A percentile compares a stretch with the other conserved stretches of the same genome.
These are phyloP conservation scores for Phytophthora meadii DNA, from an alignment of 352 stramenopile genomes.

Conservation along the genomic window DNA sequence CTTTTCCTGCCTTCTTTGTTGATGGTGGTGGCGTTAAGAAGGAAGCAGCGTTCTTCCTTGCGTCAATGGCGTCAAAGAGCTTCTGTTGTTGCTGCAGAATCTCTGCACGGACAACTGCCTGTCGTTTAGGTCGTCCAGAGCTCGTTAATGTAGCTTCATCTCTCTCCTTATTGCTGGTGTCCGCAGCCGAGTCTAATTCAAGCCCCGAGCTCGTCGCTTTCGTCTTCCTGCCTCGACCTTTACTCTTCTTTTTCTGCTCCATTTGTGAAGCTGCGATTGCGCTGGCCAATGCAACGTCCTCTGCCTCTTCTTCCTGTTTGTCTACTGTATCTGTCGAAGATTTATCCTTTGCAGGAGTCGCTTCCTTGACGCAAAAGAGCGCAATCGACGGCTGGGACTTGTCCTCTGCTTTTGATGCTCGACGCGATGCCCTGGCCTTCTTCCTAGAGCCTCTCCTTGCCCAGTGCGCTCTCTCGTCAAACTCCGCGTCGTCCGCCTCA, in stretches of 20 bases:
- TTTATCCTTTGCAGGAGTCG: background rate
- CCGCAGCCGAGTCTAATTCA: conserved; percentile 17
- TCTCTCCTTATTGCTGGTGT: conserved; percentile 12
- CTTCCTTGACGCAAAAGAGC: conserved; percentile 59
- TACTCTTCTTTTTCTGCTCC: conserved; percentile 19
- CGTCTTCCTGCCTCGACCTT: conserved; percentile 14
- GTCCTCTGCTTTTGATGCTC: too few species aligned
- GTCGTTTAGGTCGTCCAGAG: conserved; percentile 61
- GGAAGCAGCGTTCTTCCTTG: conserved; percentile 28
- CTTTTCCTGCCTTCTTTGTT: conserved; percentile 24
- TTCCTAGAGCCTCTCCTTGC: conserved; percentile 42
- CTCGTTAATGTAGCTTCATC: conserved; percentile 17
- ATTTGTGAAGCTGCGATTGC: conserved; percentile 15
- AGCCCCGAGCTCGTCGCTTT: conserved; percentile 15
- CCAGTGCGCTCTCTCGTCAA: conserved; percentile 71
- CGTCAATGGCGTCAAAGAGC: conserved; percentile 37
- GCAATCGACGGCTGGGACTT: conserved; percentile 68
- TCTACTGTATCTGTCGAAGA: background rate
- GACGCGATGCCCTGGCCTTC: conserved; percentile 41
- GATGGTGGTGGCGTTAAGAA: conserved; percentile 46
- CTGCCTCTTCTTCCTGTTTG: background rate
- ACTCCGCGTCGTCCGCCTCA: background rate
- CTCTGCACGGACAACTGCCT: conserved; percentile 58
- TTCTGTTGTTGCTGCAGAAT: conserved; percentile 49
- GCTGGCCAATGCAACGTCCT: conserved; percentile 5